These are phyloP conservation scores for Scenedesmus sp. DNA, from an alignment of 163 green algal species.

Conservation along the genomic window DNA sequence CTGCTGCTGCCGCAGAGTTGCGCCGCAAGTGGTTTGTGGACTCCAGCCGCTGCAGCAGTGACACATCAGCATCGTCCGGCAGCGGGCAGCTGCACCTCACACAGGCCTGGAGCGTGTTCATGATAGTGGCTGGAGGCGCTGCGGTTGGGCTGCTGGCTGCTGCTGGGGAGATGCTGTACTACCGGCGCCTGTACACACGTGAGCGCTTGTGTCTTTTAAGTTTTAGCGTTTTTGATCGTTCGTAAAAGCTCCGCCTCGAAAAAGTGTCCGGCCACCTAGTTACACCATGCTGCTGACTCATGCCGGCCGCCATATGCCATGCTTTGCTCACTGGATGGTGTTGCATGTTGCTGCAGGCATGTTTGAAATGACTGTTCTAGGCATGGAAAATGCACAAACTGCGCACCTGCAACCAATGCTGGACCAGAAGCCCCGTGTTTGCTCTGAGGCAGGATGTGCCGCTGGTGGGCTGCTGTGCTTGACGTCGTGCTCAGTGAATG, in stretches of 20 bases:
- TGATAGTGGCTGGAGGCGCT: conserved; percentile 12
- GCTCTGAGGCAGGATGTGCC: not conserved
- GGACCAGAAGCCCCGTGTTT: no score
- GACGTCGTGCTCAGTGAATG: no score
- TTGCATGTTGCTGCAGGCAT: not conserved
- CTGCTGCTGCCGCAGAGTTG: conserved; percentile 1
- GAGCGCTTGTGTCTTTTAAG: no score
- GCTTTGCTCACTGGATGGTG: no score
- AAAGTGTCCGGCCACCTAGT: no score
- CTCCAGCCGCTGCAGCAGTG: not conserved
- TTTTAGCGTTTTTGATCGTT: not conserved
- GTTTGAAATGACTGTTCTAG: no score
- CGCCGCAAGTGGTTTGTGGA: conserved; percentile 49
- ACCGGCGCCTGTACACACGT: conserved; percentile 8
- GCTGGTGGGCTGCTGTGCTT: no score
- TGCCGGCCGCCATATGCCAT: no score
- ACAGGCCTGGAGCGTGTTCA: conserved; percentile 36
- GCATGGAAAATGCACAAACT: no score
- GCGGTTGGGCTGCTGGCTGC: not conserved
- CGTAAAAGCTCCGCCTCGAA: no score
- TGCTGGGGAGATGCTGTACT: conserved; percentile 32
- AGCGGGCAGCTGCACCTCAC: not conserved
- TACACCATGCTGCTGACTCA: no score
- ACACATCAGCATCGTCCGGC: not conserved
- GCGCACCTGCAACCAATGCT: no score